These are phyloP conservation scores for Trichoderma afroharzianum DNA, from an alignment of 2,329 filamentous ascomycete species.

Conservation along the genomic window DNA sequence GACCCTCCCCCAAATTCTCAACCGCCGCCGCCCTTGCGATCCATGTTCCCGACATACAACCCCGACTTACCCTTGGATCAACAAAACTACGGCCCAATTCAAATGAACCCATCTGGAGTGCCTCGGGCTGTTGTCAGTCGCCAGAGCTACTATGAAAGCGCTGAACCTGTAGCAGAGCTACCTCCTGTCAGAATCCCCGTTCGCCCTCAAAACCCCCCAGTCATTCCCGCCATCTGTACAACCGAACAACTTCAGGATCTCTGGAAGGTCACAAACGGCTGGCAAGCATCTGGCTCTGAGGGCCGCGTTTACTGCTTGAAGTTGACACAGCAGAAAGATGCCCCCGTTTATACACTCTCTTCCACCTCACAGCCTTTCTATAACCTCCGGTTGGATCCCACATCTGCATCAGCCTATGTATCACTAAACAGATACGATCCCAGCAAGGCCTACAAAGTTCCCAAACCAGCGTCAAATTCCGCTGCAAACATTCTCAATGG, in stretches of 20 bases:
- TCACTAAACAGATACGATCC: slow-evolving; percentile 59
- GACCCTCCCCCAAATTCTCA: slow-evolving; percentile 32
- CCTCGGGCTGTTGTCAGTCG: slow-evolving; percentile 63
- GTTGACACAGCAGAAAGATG: slow-evolving; percentile 53
- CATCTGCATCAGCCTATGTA: slow-evolving; percentile 59
- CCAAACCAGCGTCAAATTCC: slow-evolving; percentile 26
- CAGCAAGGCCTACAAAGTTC: slow-evolving; percentile 51
- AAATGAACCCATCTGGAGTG: slow-evolving; percentile 60
- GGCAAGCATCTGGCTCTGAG: slow-evolving; percentile 58
- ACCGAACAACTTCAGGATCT: slow-evolving; percentile 61
- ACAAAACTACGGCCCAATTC: slow-evolving; percentile 68
- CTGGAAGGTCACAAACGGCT: slow-evolving; percentile 69
- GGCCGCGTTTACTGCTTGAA: slow-evolving; percentile 58
- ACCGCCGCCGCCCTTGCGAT: slow-evolving; percentile 49
- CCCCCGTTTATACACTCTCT: slow-evolving; percentile 64
- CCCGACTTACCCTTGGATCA: slow-evolving; percentile 61
- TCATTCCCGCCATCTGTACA: slow-evolving; percentile 49
- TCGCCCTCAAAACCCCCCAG: slow-evolving; percentile 38
- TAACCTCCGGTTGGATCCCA: slow-evolving; percentile 60
- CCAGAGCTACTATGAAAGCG: slow-evolving; percentile 49
- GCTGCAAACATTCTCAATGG: slow-evolving; percentile 32
- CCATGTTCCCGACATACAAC: slow-evolving; percentile 75
- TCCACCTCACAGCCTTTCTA: slow-evolving; percentile 63
- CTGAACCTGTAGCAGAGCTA: slow-evolving; percentile 18
- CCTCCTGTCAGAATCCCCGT: slow-evolving; percentile 27